Percentiles rank a stretch among this genome's conserved stretches.
Evolutionary conservation across 805 yeast genomes (phyloP).

Genomic region (Teunomyces kruisii): DNA sequence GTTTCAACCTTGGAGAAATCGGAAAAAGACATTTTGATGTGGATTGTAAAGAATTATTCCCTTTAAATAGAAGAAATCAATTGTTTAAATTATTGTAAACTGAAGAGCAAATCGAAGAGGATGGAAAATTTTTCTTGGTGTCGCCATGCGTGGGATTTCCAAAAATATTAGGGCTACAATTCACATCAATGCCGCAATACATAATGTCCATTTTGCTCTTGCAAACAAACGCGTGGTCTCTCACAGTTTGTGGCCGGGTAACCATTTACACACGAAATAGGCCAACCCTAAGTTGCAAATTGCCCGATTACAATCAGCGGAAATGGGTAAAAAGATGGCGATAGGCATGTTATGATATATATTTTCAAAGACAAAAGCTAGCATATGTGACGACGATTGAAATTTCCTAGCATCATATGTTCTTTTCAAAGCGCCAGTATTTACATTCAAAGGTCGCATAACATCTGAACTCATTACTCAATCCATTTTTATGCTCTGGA

Average conservation of each 20-base stretch:
- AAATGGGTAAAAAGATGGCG: no score
- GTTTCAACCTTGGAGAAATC: slow-evolving; percentile 76
- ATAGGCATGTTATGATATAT: no score
- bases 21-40: slow-evolving; percentile 63
- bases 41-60: not conserved
- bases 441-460: slow-evolving; percentile 74
- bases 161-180: not conserved
- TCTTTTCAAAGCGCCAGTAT: slow-evolving; percentile 55
- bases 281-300: slow-evolving; percentile 3
- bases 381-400: not conserved
- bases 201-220: not conserved
- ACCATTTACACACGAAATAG: not conserved
- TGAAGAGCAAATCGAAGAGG: slow-evolving; percentile 2
- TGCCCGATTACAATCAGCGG: no score
- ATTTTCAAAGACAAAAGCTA: no score
- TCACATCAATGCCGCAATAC: not conserved
- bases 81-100: slow-evolving; percentile 5
- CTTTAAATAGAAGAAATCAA: slow-evolving; percentile 5
- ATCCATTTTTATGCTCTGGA: slow-evolving; percentile 83
- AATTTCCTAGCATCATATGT: no score
- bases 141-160: slow-evolving; percentile 1
- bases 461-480: slow-evolving; percentile 85
- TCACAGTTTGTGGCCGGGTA: not conserved
- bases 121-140: not conserved
- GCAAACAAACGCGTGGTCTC: not conserved